Base-by-base conservation (phyloP, 257 asterid species). In the Coffea canephora region DNA sequence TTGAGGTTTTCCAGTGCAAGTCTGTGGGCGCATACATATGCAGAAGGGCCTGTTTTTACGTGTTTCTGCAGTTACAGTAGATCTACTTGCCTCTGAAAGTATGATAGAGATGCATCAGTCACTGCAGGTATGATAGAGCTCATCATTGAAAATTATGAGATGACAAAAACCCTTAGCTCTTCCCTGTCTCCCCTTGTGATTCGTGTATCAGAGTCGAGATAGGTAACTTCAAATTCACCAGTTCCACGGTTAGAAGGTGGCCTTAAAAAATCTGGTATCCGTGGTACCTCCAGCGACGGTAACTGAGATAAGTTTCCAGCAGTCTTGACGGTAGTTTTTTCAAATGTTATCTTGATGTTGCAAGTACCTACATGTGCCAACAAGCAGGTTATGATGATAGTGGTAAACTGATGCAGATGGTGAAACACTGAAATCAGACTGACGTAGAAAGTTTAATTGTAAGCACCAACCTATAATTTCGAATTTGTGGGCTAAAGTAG, bases 401-500 rank as follows among this genome's bases (percentile, higher is more conserved):
- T 25, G 64, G 12, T 55, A 55, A 55, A 4, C 0, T 75, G n/a
- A 25, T n/a, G 50, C 12, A 69, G n/a, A 54, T 41, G 15, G 31
- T 6, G 52, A 27, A 11, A 46, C 54, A 23, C 23, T 39, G 57
- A 39, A 74, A 12, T 14, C n/a, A 64, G 41, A 78, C 73, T 50
- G 18, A 66, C 48, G 45, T 67, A 18, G 4, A 8, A 52, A 21
- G 39, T 5, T 59, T 39, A 48, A 6, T 61, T 45, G 69, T 48
- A 69, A 70, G 71, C 23, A 85, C 89, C 65, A 62, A 91, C 97
- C 97, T 88, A 84, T 83, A 80, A 92, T 67, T 80, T 92, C 95
- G 41, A 94, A 96, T 87, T 96, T 96, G 93, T 96, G 98, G 84
- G 94, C 97, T 83, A 96, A 88, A 75, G 95, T 92, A 54, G 99